Conservation (phyloP, 495 filamentous ascomycete species). For the Trichoderma reesei region DNA sequence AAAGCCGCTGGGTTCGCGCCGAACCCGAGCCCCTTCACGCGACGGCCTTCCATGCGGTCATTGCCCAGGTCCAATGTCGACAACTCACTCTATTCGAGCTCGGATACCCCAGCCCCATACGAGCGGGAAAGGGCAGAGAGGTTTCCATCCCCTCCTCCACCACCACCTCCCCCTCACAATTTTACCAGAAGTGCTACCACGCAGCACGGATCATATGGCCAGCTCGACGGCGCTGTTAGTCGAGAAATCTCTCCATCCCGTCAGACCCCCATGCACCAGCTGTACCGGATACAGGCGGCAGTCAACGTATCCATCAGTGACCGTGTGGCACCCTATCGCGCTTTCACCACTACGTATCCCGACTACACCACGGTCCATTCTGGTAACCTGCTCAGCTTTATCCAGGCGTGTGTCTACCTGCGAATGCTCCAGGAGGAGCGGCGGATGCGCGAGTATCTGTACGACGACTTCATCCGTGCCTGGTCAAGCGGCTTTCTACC, state of each 20-base stretch:
- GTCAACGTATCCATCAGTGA: neutral
- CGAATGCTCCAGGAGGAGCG: conserved; percentile 33
- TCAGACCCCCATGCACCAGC: neutral
- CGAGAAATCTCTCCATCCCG: neutral
- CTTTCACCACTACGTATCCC: conserved; percentile 49
- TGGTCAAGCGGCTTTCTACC: conserved; percentile 32
- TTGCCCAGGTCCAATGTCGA: neutral
- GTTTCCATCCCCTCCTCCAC: neutral
- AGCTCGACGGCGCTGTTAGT: neutral
- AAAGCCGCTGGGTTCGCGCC: neutral
- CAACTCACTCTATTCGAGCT: neutral
- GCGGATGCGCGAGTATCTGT: conserved; percentile 39
- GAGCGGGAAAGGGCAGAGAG: neutral
- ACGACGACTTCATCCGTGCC: conserved; percentile 58
- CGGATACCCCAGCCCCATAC: neutral
- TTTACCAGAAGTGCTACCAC: neutral
- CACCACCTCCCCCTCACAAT: neutral
- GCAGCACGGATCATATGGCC: neutral
- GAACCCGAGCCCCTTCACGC: neutral
- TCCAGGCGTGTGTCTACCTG: conserved; percentile 44
- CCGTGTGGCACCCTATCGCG: conserved; percentile 22
- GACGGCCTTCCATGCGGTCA: neutral
- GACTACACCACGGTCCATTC: conserved; percentile 26
- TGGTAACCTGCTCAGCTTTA: conserved; percentile 45
- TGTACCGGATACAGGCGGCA: neutral